phyloP scores from a whole-genome alignment of 1,284 basidiomycete genomes.

The Heterobasidion irregulare region DNA sequence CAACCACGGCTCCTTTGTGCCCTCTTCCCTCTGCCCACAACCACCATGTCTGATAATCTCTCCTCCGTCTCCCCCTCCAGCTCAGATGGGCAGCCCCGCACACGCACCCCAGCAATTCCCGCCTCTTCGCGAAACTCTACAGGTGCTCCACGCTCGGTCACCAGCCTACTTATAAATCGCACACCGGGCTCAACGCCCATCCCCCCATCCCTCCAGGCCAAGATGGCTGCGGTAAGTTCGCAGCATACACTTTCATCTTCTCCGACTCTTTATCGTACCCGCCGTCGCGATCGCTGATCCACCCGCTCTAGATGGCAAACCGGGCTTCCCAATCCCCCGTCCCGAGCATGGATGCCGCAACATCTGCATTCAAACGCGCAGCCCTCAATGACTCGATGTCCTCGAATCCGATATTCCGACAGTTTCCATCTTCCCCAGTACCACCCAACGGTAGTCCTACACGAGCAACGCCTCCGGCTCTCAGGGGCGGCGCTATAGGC shows the following conservation, averaged over 20 bases:
- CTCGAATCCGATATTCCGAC: neutral
- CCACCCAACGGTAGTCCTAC: conserved; percentile 15
- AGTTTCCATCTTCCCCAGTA: conserved; percentile 12
- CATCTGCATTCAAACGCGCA: conserved; percentile 31
- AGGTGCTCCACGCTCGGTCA: conserved; percentile 26
- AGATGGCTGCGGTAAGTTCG: conserved; percentile 76
- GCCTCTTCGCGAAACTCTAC: conserved; percentile 15
- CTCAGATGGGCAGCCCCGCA: conserved; percentile 15
- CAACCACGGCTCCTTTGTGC: neutral
- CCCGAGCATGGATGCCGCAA: conserved; percentile 27
- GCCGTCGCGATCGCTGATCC: neutral
- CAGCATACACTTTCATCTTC: conserved; percentile 2
- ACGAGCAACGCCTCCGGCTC: conserved; percentile 6
- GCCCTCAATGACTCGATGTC: conserved; percentile 19
- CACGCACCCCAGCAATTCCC: conserved; percentile 13
- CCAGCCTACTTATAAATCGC: conserved; percentile 30
- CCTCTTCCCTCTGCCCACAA: neutral
- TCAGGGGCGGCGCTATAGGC: conserved; percentile 29
- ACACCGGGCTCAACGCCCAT: conserved; percentile 51
- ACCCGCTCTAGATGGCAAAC: conserved; percentile 45
- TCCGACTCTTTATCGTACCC: conserved; percentile 3
- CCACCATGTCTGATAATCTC: neutral
- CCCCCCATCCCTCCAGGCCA: conserved; percentile 86
- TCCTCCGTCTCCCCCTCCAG: conserved; percentile 1
- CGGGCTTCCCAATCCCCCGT: conserved; percentile 26